Conservation (phyloP, 2,329 filamentous ascomycete species). For the Alternaria longipes region DNA sequence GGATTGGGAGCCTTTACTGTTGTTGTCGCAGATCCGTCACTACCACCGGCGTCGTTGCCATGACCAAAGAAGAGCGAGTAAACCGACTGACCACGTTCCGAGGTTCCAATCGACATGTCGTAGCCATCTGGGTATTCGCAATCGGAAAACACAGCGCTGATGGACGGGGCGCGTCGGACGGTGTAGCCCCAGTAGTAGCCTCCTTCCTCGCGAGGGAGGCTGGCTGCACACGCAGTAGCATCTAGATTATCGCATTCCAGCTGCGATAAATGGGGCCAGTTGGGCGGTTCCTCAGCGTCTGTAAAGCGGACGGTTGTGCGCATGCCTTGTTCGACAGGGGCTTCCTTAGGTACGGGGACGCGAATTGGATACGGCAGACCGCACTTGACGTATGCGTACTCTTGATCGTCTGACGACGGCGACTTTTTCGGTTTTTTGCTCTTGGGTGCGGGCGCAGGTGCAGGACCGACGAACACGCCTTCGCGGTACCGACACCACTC, state of each 20-base stretch:
- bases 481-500: conserved; percentile 85
- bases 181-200: conserved; percentile 90
- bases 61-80: conserved; percentile 43
- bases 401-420: conserved; percentile 9
- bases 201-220: conserved; percentile 73
- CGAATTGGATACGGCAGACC: conserved; percentile 60
- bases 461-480: conserved; percentile 68
- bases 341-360: conserved; percentile 59
- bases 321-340: conserved; percentile 70
- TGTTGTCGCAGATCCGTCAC: not conserved
- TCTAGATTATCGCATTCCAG: conserved; percentile 38
- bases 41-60: not conserved
- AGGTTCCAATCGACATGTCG: conserved; percentile 83
- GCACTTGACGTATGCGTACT: conserved; percentile 58
- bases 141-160: conserved; percentile 81
- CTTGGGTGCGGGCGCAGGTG: conserved; percentile 25
- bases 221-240: conserved; percentile 72
- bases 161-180: conserved; percentile 70
- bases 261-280: conserved; percentile 41
- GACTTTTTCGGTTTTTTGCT: conserved; percentile 58
- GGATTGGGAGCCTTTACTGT: conserved; percentile 39
- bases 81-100: conserved; percentile 72
- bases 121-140: conserved; percentile 79
- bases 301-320: conserved; percentile 77
- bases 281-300: conserved; percentile 49